Evolutionary conservation across 2,329 filamentous ascomycete genomes (phyloP).

Genomic region (Chrysoporthe puriensis): DNA sequence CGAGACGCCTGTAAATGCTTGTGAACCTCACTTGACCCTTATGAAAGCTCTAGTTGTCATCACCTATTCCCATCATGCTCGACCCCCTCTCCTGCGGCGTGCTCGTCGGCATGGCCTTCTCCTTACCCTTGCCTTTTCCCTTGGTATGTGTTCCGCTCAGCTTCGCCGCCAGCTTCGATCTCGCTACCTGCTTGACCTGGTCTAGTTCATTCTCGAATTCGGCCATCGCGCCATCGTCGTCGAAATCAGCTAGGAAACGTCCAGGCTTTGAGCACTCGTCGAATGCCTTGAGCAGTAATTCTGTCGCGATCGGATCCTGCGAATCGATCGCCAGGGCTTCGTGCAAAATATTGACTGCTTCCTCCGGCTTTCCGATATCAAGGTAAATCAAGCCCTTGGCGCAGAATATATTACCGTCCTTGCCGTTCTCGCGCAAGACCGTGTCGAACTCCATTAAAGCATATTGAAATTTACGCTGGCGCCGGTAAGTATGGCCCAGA

Average conservation of each 20-base stretch:
- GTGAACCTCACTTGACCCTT: slow-evolving; percentile 11
- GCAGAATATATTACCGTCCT: slow-evolving; percentile 77
- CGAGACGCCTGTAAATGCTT: slow-evolving; percentile 26
- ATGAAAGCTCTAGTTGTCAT: slow-evolving; percentile 48
- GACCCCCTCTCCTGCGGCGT: slow-evolving; percentile 43
- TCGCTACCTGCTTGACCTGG: slow-evolving; percentile 49
- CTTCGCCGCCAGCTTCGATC: slow-evolving; percentile 37
- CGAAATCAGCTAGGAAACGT: slow-evolving; percentile 27
- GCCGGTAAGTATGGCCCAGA: slow-evolving; percentile 83
- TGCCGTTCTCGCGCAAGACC: slow-evolving; percentile 80
- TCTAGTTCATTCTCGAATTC: slow-evolving; percentile 58
- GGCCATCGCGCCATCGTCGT: slow-evolving; percentile 37
- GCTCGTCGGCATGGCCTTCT: slow-evolving; percentile 44
- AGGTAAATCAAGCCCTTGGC: slow-evolving; percentile 85
- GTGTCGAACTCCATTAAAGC: slow-evolving; percentile 84
- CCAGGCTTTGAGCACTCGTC: slow-evolving; percentile 57
- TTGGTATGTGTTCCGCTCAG: slow-evolving; percentile 36
- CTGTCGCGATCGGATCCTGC: slow-evolving; percentile 80
- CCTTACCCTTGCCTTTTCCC: slow-evolving; percentile 50
- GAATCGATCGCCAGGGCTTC: slow-evolving; percentile 79
- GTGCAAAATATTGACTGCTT: slow-evolving; percentile 81
- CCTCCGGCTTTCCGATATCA: slow-evolving; percentile 73
- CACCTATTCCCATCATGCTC: slow-evolving; percentile 60
- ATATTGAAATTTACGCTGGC: slow-evolving; percentile 68
- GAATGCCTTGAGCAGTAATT: slow-evolving; percentile 73